phyloP scores from a whole-genome alignment of 257 asterid genomes.

The Solanum lignicaule region DNA sequence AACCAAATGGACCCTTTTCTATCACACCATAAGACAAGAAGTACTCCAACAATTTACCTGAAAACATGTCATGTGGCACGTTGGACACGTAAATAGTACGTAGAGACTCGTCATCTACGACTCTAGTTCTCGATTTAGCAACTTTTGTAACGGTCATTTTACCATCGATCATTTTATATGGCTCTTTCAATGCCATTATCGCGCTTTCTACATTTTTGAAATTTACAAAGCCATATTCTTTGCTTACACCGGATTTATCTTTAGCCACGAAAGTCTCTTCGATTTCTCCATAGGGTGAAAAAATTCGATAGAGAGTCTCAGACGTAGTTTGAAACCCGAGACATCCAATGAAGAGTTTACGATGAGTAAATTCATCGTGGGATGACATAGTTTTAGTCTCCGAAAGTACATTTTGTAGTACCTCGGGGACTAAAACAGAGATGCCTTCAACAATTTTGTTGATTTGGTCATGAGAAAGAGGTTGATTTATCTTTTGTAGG shows the following conservation, averaged over 20 bases:
- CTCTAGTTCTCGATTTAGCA: background rate
- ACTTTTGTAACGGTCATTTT: background rate
- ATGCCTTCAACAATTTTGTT: background rate
- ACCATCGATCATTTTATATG: background rate
- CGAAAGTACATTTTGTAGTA: background rate
- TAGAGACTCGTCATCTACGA: background rate
- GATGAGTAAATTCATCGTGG: background rate
- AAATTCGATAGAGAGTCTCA: background rate
- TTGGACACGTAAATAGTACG: background rate
- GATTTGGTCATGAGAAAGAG: background rate
- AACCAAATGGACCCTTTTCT: background rate
- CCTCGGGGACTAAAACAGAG: background rate
- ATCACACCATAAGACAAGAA: background rate
- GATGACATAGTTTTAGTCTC: background rate
- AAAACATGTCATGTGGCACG: background rate
- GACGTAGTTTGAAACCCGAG: background rate
- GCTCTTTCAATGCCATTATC: background rate
- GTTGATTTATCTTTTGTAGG: background rate
- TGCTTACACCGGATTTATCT: background rate
- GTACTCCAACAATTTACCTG: background rate
- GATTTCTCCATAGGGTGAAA: background rate
- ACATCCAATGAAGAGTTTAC: background rate
- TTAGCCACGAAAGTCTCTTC: background rate
- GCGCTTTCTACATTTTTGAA: background rate
- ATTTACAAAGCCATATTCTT: background rate